Base-by-base conservation (phyloP, 441 rosid genomes). In the Gossypium schwendimanii region DNA sequence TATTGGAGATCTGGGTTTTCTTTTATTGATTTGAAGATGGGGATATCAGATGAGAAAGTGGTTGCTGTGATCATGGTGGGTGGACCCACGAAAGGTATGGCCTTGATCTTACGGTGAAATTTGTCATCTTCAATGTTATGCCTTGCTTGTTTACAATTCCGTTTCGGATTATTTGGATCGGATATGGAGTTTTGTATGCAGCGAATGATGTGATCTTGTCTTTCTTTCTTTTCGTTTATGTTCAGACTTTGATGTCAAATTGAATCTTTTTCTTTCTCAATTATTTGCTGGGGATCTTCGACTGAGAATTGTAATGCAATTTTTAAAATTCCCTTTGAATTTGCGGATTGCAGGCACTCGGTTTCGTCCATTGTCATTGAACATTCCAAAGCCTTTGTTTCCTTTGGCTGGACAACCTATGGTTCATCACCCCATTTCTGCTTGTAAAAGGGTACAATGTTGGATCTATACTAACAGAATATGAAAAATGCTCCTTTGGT, bases 331-430 rank as follows among this genome's bases (percentile, higher is more conserved):
- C 55, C 8, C 17, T 49, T 15, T 50, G 55, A n/a, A 50, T 50
- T 50, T 11, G 41, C 66, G 55, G 65, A 36, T 73, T 75, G 49
- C 57, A 84, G 84, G 86, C 31, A 89, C 94, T 77, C 70, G 89
- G 17, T 87, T 90, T 77, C 81, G 90, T 70, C 88, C 94, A 39
- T 76, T 89, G 71, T 89, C 94, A 0, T 53, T 89, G 77, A 86
- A 87, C 72, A 74, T 81, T 63, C 86, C 90, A 9, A 87, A 89
- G 84, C 98, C 98, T 15, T 85, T 87, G 49, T 91, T 91, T 80
- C 98, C 98, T 70, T 87, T 93, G 75, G 97, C 91, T 0, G 96
- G 98, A 72, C 97, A 91, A 70, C 91, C 98, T 72, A 95, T 95
- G 82, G 97, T 95, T 70, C 89, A 86, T 61, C 94, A 87, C 71